Percentiles rank a stretch among this genome's conserved stretches.
These are phyloP conservation scores for Russula brevipes DNA, from an alignment of 768 basidiomycete genomes.

Conservation along the genomic window DNA sequence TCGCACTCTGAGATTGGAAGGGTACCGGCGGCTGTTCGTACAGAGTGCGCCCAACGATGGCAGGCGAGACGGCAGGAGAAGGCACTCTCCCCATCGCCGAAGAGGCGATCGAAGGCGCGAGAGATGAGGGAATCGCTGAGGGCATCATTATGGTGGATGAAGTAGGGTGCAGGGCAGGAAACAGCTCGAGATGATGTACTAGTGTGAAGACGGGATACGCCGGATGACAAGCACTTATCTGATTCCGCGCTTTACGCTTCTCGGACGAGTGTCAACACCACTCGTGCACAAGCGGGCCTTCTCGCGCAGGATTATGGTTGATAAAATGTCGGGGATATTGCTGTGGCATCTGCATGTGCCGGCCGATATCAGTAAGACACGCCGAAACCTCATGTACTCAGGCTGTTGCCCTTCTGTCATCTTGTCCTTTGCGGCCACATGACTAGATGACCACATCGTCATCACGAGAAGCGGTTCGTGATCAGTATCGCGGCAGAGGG, in stretches of 20 bases:
- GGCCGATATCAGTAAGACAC: slow-evolving; percentile 18
- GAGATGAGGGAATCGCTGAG: slow-evolving; percentile 13
- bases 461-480: not conserved
- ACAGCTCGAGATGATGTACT: not conserved
- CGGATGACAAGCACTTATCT: slow-evolving; percentile 20
- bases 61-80: slow-evolving; percentile 24
- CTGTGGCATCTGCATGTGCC: not conserved
- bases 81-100: slow-evolving; percentile 10
- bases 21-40: slow-evolving; percentile 28
- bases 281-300: not conserved
- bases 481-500: not conserved
- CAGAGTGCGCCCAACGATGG: slow-evolving; percentile 13
- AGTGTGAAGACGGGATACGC: not conserved
- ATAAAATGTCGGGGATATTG: not conserved
- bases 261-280: not conserved
- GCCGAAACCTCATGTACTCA: slow-evolving; percentile 19
- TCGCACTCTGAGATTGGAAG: slow-evolving; percentile 39
- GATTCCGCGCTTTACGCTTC: slow-evolving; percentile 4
- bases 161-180: slow-evolving; percentile 14
- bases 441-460: not conserved
- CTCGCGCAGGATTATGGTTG: not conserved
- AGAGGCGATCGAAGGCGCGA: not conserved
- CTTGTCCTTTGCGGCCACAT: slow-evolving; percentile 10
- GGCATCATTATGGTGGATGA: slow-evolving; percentile 21
- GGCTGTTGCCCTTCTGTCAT: not conserved